phyloP scores from a whole-genome alignment of 352 stramenopile genomes.

The Phytophthora rubi region DNA sequence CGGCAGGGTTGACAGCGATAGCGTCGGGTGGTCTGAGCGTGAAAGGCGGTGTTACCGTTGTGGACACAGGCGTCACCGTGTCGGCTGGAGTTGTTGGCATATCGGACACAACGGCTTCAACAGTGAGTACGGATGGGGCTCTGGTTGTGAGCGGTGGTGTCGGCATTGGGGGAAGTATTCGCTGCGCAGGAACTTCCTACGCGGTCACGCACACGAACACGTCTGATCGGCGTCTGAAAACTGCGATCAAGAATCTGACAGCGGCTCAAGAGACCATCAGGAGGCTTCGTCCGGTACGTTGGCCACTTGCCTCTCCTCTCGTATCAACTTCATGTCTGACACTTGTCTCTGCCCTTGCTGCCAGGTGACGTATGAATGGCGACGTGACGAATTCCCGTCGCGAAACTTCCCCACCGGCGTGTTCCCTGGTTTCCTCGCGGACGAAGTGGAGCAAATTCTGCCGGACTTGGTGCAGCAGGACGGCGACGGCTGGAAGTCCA shows the following conservation, averaged over 20 bases:
- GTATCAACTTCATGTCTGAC: not conserved
- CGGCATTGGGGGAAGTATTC: slow-evolving; percentile 35
- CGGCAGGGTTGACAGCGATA: slow-evolving; percentile 13
- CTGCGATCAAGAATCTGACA: slow-evolving; percentile 28
- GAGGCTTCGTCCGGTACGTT: slow-evolving; percentile 49
- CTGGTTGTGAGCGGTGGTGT: slow-evolving; percentile 51
- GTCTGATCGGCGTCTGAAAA: slow-evolving; percentile 58
- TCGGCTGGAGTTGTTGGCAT: slow-evolving; percentile 30
- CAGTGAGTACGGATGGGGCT: slow-evolving; percentile 29
- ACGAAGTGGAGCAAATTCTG: slow-evolving; percentile 67
- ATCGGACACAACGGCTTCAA: slow-evolving; percentile 28
- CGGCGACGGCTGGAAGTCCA: slow-evolving; percentile 51
- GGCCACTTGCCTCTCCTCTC: not conserved
- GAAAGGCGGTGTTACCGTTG: slow-evolving; percentile 34
- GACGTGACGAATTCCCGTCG: slow-evolving; percentile 46
- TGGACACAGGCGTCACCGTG: slow-evolving; percentile 25
- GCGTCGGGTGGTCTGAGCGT: slow-evolving; percentile 26
- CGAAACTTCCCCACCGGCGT: slow-evolving; percentile 46
- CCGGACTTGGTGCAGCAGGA: slow-evolving; percentile 61
- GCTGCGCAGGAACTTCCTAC: slow-evolving; percentile 32
- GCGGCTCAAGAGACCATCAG: slow-evolving; percentile 34
- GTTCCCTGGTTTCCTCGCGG: slow-evolving; percentile 64
- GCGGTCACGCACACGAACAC: slow-evolving; percentile 4
- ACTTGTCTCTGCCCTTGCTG: slow-evolving; percentile 2
- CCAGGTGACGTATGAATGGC: slow-evolving; percentile 67